Percentiles rank a stretch among this genome's conserved stretches.
Conservation (phyloP, 495 filamentous ascomycete genomes). For the Aspergillus avenaceus region DNA sequence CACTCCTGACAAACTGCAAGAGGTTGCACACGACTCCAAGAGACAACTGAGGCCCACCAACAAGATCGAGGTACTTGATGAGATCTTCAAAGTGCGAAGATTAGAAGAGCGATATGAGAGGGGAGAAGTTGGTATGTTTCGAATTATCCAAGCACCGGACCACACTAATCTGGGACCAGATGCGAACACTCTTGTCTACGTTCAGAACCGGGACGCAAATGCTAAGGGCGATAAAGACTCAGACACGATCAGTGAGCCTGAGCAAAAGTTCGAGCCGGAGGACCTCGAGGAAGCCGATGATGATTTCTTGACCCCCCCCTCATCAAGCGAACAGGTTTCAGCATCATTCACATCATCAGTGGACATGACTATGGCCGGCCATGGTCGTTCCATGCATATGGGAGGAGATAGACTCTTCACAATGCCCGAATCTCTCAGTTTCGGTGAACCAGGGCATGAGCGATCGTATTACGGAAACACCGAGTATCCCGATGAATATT, state of each 20-base stretch:
- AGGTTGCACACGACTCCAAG: constrained; percentile 39
- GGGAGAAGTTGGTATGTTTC: constrained; percentile 48
- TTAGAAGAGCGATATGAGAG: constrained; percentile 49
- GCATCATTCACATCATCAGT: constrained; percentile 29
- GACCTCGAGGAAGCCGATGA: constrained; percentile 23
- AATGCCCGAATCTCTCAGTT: constrained; percentile 28
- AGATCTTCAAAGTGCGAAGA: constrained; percentile 50
- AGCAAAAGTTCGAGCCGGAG: constrained; percentile 19
- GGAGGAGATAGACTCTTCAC: constrained; percentile 21
- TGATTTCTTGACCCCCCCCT: constrained; percentile 26
- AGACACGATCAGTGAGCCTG: constrained; percentile 27
- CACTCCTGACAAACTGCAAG: constrained; percentile 38
- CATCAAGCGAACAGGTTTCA: constrained; percentile 28
- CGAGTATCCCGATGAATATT: constrained; percentile 33
- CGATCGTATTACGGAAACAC: constrained; percentile 28
- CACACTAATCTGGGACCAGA: constrained; percentile 17
- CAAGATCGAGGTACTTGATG: constrained; percentile 42
- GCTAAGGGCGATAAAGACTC: constrained; percentile 37
- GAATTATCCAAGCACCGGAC: too few relatives aligned
- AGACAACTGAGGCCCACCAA: constrained; percentile 32
- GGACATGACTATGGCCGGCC: constrained; percentile 15
- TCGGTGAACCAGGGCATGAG: constrained; percentile 30
- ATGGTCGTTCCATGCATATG: constrained; percentile 16
- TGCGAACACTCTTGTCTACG: constrained; percentile 33
- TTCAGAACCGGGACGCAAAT: constrained; percentile 33